Evolutionary conservation across 208 protist genomes (phyloP).

Genomic region (Wallacemonas rigidus): DNA sequence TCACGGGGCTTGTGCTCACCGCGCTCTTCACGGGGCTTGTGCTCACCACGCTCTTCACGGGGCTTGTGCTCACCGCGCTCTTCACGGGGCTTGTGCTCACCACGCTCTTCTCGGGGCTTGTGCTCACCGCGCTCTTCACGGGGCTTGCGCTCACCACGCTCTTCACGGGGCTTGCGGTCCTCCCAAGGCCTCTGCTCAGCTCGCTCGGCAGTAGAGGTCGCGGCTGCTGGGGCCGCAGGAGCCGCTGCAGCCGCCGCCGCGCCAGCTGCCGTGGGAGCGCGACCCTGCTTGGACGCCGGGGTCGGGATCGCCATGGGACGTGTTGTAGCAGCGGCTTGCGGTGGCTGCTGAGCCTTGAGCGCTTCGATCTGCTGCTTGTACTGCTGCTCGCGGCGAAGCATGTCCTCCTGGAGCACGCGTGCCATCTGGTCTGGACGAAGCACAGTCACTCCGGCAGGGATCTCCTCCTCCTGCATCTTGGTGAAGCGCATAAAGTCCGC

Average conservation of each 20-base stretch:
- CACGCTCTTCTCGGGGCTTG: conserved; percentile 20
- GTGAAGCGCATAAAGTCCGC: conserved; percentile 84
- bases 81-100: conserved; percentile 26
- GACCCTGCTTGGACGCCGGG: conserved; percentile 26
- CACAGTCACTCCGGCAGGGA: conserved; percentile 65
- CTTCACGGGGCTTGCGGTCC: conserved; percentile 14
- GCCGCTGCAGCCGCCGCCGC: conserved; percentile 13
- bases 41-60: conserved; percentile 21
- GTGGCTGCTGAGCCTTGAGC: conserved; percentile 31
- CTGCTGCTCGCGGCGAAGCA: conserved; percentile 34
- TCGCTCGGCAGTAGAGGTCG: not conserved
- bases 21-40: conserved; percentile 15
- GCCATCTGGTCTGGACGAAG: conserved; percentile 64
- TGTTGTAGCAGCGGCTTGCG: not conserved
- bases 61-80: conserved; percentile 19
- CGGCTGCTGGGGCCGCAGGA: conserved; percentile 12
- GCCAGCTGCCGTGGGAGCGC: conserved; percentile 5
- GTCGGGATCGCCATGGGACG: conserved; percentile 23
- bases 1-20: conserved; percentile 18
- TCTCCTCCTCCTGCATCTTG: conserved; percentile 61
- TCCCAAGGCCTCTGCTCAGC: conserved; percentile 23
- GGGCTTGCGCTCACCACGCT: conserved; percentile 21
- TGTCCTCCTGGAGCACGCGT: conserved; percentile 54
- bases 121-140: conserved; percentile 30
- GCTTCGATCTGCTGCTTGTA: conserved; percentile 36